phyloP scores from a whole-genome alignment of 1,284 basidiomycete genomes.

The Cystobasidiaceae sp. region DNA sequence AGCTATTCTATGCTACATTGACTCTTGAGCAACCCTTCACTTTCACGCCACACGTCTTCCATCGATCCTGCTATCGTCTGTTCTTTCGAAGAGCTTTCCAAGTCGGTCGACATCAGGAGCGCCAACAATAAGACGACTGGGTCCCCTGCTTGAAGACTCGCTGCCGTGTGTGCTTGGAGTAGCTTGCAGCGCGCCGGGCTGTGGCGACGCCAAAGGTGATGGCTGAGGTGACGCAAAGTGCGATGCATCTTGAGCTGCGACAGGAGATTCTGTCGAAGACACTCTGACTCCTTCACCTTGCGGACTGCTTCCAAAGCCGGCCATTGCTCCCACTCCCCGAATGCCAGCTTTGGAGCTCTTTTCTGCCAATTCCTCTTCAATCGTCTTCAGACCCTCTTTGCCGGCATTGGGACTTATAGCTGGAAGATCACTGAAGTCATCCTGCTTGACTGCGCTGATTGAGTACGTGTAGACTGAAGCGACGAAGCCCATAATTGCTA shows the following conservation, averaged over 20 bases:
- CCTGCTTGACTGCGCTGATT: conserved; percentile 86
- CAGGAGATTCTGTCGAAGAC: not conserved
- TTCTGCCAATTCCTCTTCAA: conserved; percentile 30
- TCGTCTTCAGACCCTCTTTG: conserved; percentile 19
- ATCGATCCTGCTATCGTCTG: not conserved
- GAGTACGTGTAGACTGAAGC: conserved; percentile 87
- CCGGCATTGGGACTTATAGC: conserved; percentile 23
- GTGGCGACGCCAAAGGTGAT: conserved; percentile 14
- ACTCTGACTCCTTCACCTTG: conserved; percentile 22
- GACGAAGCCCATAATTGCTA: conserved; percentile 66
- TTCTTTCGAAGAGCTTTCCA: conserved; percentile 22
- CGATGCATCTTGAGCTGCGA: not conserved
- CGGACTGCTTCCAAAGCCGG: conserved; percentile 24
- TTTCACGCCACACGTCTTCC: conserved; percentile 28
- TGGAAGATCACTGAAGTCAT: conserved; percentile 58
- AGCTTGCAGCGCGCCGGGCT: too few relatives aligned
- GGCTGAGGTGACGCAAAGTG: conserved; percentile 7
- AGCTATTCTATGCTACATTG: too few relatives aligned
- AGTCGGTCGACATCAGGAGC: conserved; percentile 36
- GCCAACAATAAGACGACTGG: conserved; percentile 32
- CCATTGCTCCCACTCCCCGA: conserved; percentile 25
- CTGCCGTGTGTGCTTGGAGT: too few relatives aligned
- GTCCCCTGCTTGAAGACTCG: too few relatives aligned
- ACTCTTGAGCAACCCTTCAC: too few relatives aligned
- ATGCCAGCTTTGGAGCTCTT: not conserved